Percentiles rank a stretch among this genome's conserved stretches.
phyloP scores from a whole-genome alignment of 2,329 filamentous ascomycete genomes.

The Fusarium sp. region DNA sequence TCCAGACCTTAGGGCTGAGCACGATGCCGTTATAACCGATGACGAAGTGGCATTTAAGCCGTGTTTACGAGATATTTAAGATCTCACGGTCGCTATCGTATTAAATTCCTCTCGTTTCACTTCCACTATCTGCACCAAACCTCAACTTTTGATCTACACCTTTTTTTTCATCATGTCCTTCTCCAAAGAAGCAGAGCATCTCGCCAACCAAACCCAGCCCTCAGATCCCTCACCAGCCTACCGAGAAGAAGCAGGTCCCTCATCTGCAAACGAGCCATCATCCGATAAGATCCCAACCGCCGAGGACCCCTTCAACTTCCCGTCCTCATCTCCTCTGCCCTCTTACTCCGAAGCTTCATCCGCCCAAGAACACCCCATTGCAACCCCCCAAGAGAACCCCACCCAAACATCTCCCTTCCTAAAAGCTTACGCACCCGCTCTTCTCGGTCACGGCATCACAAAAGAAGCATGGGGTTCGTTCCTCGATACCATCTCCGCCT shows the following conservation, averaged over 20 bases:
- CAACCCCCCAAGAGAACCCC: conserved; percentile 51
- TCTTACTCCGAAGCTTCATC: conserved; percentile 40
- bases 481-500: conserved; percentile 53
- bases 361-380: conserved; percentile 44
- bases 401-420: conserved; percentile 50
- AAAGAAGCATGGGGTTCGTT: conserved; percentile 47
- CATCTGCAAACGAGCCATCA: not conserved
- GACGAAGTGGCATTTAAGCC: conserved; percentile 18
- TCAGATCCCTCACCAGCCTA: not conserved
- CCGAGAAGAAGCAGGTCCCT: not conserved
- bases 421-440: conserved; percentile 47
- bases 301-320: conserved; percentile 52
- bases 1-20: conserved; percentile 13
- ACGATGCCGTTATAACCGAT: conserved; percentile 24
- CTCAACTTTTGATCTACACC: too few relatives aligned
- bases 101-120: not conserved
- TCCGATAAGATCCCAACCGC: conserved; percentile 40
- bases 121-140: too few relatives aligned
- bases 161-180: conserved; percentile 24
- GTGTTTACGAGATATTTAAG: not conserved
- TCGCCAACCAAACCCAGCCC: not conserved
- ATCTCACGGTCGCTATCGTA: not conserved
- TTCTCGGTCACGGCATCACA: conserved; percentile 51
- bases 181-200: conserved; percentile 24
- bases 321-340: conserved; percentile 42